Percentiles rank a stretch among this genome's conserved stretches.
These are phyloP conservation scores for Leishmania aethiopica DNA, from an alignment of 208 protist genomes.

Conservation along the genomic window DNA sequence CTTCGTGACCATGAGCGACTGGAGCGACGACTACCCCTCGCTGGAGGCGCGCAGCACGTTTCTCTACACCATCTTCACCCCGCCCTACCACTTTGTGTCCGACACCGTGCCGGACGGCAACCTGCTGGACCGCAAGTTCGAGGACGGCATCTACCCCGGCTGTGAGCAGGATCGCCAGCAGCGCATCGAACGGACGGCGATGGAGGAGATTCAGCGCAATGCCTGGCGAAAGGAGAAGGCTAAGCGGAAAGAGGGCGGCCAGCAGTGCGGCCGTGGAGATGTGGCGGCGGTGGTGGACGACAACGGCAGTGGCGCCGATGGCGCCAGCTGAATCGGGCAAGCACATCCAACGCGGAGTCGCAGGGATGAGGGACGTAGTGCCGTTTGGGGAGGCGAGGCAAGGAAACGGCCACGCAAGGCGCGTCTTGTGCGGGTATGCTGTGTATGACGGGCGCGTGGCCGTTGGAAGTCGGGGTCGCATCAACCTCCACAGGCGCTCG, in stretches of 20 bases:
- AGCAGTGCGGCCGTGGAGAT: not conserved
- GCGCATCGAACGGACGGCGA: slow-evolving; percentile 69
- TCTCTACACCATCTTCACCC: slow-evolving; percentile 88
- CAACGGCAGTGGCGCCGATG: not conserved
- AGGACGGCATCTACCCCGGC: slow-evolving; percentile 89
- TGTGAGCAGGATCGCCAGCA: slow-evolving; percentile 72
- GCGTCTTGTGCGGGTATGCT: not conserved
- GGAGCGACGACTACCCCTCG: slow-evolving; percentile 90
- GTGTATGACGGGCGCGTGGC: not conserved
- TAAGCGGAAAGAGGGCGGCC: slow-evolving; percentile 5
- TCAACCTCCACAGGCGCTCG: too few relatives aligned
- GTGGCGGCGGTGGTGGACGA: not conserved
- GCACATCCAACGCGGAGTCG: not conserved
- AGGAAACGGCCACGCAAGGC: not conserved
- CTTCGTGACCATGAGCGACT: slow-evolving; percentile 88
- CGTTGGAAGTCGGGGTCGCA: too few relatives aligned
- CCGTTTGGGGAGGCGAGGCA: not conserved
- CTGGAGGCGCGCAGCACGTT: slow-evolving; percentile 91
- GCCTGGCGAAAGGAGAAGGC: slow-evolving; percentile 51
- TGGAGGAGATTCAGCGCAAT: slow-evolving; percentile 55
- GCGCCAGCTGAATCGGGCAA: not conserved
- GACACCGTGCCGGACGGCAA: slow-evolving; percentile 72
- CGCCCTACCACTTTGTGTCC: slow-evolving; percentile 72
- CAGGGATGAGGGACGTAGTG: too few relatives aligned
- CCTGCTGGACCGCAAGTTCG: slow-evolving; percentile 88